These are phyloP conservation scores for Posidonia oceanica DNA, from an alignment of 116 monocot species.

Conservation along the genomic window DNA sequence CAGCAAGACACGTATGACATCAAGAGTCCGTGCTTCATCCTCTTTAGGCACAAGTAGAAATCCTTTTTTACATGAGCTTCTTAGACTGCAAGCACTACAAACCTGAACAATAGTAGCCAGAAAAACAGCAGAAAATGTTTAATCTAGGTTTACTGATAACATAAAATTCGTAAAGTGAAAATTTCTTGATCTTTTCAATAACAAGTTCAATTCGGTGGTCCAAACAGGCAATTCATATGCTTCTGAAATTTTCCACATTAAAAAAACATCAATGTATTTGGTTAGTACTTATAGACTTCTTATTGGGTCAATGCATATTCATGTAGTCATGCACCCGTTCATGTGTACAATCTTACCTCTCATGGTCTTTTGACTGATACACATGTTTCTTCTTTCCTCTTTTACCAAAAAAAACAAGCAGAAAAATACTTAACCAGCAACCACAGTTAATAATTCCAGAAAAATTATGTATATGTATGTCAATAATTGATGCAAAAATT, in stretches of 20 bases:
- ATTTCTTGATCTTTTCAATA: background rate
- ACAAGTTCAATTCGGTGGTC: too few relatives aligned
- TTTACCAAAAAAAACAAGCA: too few relatives aligned
- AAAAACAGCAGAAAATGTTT: background rate
- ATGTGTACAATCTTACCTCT: too few relatives aligned
- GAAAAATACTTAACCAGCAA: too few relatives aligned
- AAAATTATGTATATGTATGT: background rate
- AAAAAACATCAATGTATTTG: too few relatives aligned
- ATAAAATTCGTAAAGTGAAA: background rate
- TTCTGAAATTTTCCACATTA: too few relatives aligned
- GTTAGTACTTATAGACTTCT: too few relatives aligned
- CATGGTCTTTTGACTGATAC: too few relatives aligned
- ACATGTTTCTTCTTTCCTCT: too few relatives aligned
- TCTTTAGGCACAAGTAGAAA: conserved; percentile 82
- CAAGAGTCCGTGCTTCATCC: conserved; percentile 91
- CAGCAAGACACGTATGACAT: conserved; percentile 73
- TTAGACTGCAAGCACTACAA: conserved; percentile 87
- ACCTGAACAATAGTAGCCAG: conserved; percentile 41
- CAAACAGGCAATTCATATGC: too few relatives aligned
- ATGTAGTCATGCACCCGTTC: too few relatives aligned
- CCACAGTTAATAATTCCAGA: background rate
- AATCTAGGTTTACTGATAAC: background rate
- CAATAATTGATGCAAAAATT: background rate
- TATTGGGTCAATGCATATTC: too few relatives aligned
- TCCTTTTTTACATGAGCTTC: conserved; percentile 77